Evolutionary conservation across 2,329 filamentous ascomycete genomes (phyloP), one percentile per base, ranked within the genome.

Genomic region (Neurospora sp.): DNA sequence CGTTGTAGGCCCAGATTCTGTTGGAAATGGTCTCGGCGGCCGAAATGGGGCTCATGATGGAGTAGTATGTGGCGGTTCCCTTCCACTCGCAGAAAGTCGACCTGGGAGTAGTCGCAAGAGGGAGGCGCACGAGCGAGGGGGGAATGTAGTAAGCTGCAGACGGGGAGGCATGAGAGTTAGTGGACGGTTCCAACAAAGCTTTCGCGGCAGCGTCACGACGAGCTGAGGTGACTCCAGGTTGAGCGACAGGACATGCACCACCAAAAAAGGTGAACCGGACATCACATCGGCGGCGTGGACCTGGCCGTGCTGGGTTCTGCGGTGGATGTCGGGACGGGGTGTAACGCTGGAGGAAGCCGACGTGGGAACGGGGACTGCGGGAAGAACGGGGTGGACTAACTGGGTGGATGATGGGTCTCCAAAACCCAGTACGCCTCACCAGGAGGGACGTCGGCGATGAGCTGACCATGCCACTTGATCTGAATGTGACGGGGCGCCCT

Each of bases 391-490:
- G 66, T 38, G 66, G 23, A 80, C 81, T 67, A 75, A 87, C 85
- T 89, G 5, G 87, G 88, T 40, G 87, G 86, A 74, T 89, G 87
- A 73, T 86, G 85, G 19, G 87, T 89, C 77, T 90, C 87, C 40
- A 90, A 79, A 4, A 87, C 86, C 87, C 87, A 89, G 76, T 84
- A 89, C 2, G 84, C 86, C 66, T 86, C 82, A 69, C 80, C 84
- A 7, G 87, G 72, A 38, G 75, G 72, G 68, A 73, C 89, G 62
- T 89, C 85, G 11, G 86, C 87, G 72, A 90, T 84, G 67, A 83
- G 79, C 66, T 84, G 78, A 23, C 83, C 84, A 36, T 84, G 80
- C 82, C 85, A 89, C 76, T 83, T 85, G 72, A 90, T 83, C 73
- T 83, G 82, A 66, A 90, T 78, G 75, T 87, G 86, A 67, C 85